phyloP scores from a whole-genome alignment of 352 stramenopile species.

The Globisporangium solare region DNA sequence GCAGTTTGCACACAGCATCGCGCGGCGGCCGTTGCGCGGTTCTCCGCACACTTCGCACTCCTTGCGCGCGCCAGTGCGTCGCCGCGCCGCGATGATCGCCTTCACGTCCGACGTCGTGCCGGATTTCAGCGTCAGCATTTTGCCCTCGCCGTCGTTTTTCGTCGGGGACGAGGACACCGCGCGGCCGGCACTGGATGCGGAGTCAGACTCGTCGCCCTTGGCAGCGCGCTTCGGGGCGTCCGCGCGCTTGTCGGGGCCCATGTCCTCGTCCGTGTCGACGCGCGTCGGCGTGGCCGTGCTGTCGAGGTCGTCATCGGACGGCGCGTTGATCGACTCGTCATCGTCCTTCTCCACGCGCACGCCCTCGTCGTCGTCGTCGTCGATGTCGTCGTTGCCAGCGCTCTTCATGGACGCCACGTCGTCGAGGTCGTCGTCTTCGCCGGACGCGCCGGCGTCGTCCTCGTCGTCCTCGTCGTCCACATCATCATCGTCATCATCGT shows the following conservation, averaged over 20 bases:
- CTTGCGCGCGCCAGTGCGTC: constrained; percentile 57
- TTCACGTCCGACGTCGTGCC: constrained; percentile 52
- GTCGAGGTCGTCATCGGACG: constrained; percentile 73
- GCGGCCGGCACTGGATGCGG: constrained; percentile 15
- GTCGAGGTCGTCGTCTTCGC: constrained; percentile 21
- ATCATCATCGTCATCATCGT: constrained; percentile 32
- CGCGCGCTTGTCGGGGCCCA: background rate
- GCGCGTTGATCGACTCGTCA: constrained; percentile 67
- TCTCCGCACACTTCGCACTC: constrained; percentile 75
- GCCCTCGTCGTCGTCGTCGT: constrained; percentile 41
- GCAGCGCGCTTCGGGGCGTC: background rate
- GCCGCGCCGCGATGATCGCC: constrained; percentile 63
- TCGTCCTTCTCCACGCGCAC: constrained; percentile 73
- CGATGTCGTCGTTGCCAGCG: constrained; percentile 18
- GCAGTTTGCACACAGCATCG: constrained; percentile 71
- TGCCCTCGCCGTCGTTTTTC: constrained; percentile 8
- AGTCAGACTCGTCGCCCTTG: constrained; percentile 27
- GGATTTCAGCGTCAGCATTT: constrained; percentile 34
- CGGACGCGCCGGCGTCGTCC: constrained; percentile 12
- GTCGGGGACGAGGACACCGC: constrained; percentile 23
- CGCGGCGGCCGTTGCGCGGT: constrained; percentile 66
- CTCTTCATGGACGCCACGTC: constrained; percentile 10
- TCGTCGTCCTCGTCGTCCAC: constrained; percentile 16
- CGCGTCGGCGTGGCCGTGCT: constrained; percentile 49
- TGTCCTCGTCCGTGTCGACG: constrained; percentile 43